Base-by-base conservation (phyloP, 1,284 basidiomycete species). In the Cryptococcus sp. region DNA sequence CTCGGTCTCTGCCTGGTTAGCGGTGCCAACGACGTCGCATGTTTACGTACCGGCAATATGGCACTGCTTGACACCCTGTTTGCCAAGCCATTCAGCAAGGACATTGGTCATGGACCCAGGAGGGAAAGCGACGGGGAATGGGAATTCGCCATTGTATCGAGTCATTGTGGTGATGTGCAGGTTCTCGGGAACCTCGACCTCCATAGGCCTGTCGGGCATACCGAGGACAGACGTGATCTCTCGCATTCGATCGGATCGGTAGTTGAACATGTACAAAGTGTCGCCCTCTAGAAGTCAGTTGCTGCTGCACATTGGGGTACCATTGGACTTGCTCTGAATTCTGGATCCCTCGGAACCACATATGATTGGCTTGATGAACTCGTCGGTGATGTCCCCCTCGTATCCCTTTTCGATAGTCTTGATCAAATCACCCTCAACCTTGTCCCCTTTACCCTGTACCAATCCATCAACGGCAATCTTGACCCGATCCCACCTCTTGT, bases 181-280 rank as follows among this genome's bases (percentile, higher is more conserved):
- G 65, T 87, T 80, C 62, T 85, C 84, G n/a, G 91, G 90, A n/a
- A 92, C 76, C 22, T 81, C 78, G 22, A 88, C 81, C 49, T 90
- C 86, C 74, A 90, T 83, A 0, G 89, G 88, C 74, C 87, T 89
- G 63, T 89, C 85, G 1, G 83, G 82, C 11, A 86, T 75, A 19
- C 88, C 91, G 47, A 93, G 82, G 2, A 93, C 82, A n/a, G 82
- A 78, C 14, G 77, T 81, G 57, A 93, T 85, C 76, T 94, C 91
- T 45, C 91, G 83, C 86, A 94, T 90, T 55, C 91, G 85, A 74
- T 94, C 91, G 2, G 90, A 91, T 56, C 91, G 86, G 75, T 93
- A 93, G 79, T 94, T 94, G 83, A 92, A 94, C 77, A 88, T 85
- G 81, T 91, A 93, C 9, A 93, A 66, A 0, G 90, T 91, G 71